Conservation (phyloP, 208 protist species). For the Blechomonas ayalai region DNA sequence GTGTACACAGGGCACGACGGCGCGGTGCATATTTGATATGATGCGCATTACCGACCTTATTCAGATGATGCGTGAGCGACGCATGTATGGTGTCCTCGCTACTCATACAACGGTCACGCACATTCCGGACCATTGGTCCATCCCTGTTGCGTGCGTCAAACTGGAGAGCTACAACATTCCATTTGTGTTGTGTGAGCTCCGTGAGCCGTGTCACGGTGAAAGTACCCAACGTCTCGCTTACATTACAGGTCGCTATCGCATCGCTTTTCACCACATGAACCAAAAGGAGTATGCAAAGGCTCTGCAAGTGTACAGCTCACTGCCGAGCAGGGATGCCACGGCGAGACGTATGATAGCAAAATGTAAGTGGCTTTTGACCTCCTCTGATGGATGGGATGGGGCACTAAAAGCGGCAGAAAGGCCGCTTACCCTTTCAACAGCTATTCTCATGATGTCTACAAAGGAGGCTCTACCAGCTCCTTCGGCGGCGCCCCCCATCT, state of each 20-base stretch:
- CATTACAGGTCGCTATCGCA: slow-evolving; percentile 27
- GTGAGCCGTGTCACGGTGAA: slow-evolving; percentile 4
- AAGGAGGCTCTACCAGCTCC: too few species aligned
- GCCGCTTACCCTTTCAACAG: too few species aligned
- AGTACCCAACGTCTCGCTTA: slow-evolving; percentile 3
- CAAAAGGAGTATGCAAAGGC: slow-evolving; percentile 31
- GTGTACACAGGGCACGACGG: slow-evolving; percentile 25
- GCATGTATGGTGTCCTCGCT: slow-evolving; percentile 19
- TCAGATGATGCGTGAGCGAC: slow-evolving; percentile 28
- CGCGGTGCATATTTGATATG: slow-evolving; percentile 25
- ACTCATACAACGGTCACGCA: slow-evolving; percentile 35
- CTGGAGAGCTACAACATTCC: slow-evolving; percentile 11
- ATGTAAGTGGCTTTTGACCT: too few species aligned
- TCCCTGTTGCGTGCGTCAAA: slow-evolving; percentile 28
- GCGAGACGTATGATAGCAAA: too few species aligned
- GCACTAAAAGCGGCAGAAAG: too few species aligned
- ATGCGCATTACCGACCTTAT: slow-evolving; percentile 30
- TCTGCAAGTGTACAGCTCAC: slow-evolving; percentile 14
- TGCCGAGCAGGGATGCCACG: slow-evolving; percentile 14
- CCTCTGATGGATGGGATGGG: too few species aligned
- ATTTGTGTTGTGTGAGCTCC: slow-evolving; percentile 39
- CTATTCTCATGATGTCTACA: too few species aligned
- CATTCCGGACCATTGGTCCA: slow-evolving; percentile 18
- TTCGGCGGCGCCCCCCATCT: too few species aligned
- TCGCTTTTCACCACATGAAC: slow-evolving; percentile 47